Percentiles rank a stretch among this genome's conserved stretches.
Conservation (phyloP, 1,284 basidiomycete species). For the Malassezia vespertilionis region DNA sequence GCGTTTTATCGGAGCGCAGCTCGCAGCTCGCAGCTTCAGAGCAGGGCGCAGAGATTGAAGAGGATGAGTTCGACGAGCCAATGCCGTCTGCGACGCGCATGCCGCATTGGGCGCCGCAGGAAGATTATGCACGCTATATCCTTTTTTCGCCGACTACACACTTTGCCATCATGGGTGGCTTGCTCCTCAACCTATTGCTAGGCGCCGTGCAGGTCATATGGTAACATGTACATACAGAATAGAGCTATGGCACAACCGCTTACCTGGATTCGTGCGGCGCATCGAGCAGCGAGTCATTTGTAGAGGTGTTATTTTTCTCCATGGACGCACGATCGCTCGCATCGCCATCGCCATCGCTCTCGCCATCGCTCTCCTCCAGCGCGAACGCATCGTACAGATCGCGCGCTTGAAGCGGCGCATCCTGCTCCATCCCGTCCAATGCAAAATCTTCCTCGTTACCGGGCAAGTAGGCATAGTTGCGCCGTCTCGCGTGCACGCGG, state of each 20-base stretch:
- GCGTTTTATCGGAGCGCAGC: background rate
- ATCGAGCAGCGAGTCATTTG: background rate
- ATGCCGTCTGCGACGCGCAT: background rate
- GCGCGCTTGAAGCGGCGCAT: slow-evolving; percentile 14
- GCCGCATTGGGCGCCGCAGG: too few relatives aligned
- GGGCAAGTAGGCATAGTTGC: slow-evolving; percentile 58
- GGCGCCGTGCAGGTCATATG: slow-evolving; percentile 7
- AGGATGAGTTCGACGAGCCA: background rate
- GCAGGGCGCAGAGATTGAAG: background rate
- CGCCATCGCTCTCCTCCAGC: slow-evolving; percentile 33
- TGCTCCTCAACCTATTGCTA: slow-evolving; percentile 16
- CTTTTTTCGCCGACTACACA: slow-evolving; percentile 11
- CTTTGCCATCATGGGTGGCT: slow-evolving; percentile 5
- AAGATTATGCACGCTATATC: background rate
- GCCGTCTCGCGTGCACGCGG: slow-evolving; percentile 18
- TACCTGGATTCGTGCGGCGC: background rate
- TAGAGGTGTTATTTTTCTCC: background rate
- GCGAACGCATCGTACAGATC: slow-evolving; percentile 50
- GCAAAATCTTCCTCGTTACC: slow-evolving; percentile 55
- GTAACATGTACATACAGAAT: slow-evolving; percentile 1
- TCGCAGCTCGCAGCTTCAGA: background rate
- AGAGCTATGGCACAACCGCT: background rate
- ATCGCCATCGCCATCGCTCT: background rate
- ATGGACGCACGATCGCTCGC: too few relatives aligned
- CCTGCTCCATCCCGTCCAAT: slow-evolving; percentile 31